A percentile compares a stretch with the other conserved stretches of the same genome.
phyloP scores from a whole-genome alignment of 495 filamentous ascomycete genomes.

The Podospora didyma region DNA sequence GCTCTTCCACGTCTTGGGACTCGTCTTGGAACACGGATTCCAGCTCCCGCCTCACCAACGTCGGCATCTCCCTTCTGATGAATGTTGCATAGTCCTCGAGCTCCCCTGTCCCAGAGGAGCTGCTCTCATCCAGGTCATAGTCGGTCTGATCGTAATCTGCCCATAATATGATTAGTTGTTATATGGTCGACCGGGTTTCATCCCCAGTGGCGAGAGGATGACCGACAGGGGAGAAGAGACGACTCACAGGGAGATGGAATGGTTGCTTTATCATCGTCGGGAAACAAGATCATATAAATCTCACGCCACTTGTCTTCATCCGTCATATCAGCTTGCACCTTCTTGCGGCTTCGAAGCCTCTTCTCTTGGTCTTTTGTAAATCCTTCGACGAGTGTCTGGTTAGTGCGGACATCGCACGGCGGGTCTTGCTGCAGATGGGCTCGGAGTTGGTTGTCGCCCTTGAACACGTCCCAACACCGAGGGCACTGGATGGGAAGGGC shows the following conservation, averaged over 20 bases:
- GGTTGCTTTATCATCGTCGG: constrained; percentile 29
- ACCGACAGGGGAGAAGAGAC: not conserved
- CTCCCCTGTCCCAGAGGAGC: constrained; percentile 10
- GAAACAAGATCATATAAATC: constrained; percentile 41
- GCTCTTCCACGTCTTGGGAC: constrained; percentile 20
- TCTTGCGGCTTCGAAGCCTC: constrained; percentile 36
- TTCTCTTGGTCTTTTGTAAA: constrained; percentile 30
- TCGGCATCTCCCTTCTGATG: constrained; percentile 27
- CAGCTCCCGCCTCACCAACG: constrained; percentile 24
- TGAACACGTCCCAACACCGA: constrained; percentile 25
- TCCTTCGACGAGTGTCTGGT: constrained; percentile 17
- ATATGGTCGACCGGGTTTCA: not conserved
- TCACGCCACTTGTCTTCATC: constrained; percentile 44
- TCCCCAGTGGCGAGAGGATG: not conserved
- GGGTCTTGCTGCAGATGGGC: constrained; percentile 25
- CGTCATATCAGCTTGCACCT: constrained; percentile 33
- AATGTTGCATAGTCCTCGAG: constrained; percentile 27
- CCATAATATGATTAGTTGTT: constrained; percentile 2
- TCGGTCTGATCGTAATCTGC: constrained; percentile 24
- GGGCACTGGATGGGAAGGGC: constrained; percentile 25
- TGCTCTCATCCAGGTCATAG: constrained; percentile 19
- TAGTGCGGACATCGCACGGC: constrained; percentile 16
- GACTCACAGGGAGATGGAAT: constrained; percentile 38
- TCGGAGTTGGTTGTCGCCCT: constrained; percentile 14
- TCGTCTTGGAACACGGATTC: constrained; percentile 22